A percentile compares a stretch with the other conserved stretches of the same genome.
Conservation (phyloP, 306 rosid species). For the Casuarina glauca region DNA sequence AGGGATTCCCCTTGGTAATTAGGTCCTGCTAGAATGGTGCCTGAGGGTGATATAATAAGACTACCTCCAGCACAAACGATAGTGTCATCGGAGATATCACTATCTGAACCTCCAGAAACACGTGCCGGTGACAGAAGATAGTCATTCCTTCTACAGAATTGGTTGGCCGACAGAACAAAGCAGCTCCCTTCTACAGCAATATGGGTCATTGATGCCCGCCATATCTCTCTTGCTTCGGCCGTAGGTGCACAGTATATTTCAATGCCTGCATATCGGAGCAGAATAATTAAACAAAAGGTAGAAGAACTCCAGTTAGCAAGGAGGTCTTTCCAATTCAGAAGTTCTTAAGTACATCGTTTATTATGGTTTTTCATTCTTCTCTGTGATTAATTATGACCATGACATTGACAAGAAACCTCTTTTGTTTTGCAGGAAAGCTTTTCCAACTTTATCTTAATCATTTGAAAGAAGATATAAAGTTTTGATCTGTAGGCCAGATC, state of each 20-base stretch:
- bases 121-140: constrained; percentile 83
- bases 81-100: constrained; percentile 65
- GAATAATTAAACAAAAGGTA: constrained; percentile 4
- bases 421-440: too few species aligned
- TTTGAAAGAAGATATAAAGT: not conserved
- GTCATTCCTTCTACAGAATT: constrained; percentile 83
- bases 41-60: constrained; percentile 88
- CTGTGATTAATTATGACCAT: too few species aligned
- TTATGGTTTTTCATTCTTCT: not conserved
- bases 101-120: constrained; percentile 61
- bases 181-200: constrained; percentile 94
- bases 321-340: not conserved
- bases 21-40: constrained; percentile 84
- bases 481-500: not conserved
- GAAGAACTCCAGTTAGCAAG: not conserved
- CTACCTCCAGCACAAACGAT: constrained; percentile 92
- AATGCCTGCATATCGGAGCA: constrained; percentile 49
- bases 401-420: not conserved
- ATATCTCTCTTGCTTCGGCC: constrained; percentile 75
- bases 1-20: constrained; percentile 90
- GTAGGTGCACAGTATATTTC: constrained; percentile 97
- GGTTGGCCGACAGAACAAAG: constrained; percentile 85
- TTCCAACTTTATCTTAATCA: not conserved
- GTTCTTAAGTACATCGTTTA: not conserved
- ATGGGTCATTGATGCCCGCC: constrained; percentile 94